Base-by-base conservation (phyloP, 1,139 yeast species). In the Debaryomyces robertsiae region DNA sequence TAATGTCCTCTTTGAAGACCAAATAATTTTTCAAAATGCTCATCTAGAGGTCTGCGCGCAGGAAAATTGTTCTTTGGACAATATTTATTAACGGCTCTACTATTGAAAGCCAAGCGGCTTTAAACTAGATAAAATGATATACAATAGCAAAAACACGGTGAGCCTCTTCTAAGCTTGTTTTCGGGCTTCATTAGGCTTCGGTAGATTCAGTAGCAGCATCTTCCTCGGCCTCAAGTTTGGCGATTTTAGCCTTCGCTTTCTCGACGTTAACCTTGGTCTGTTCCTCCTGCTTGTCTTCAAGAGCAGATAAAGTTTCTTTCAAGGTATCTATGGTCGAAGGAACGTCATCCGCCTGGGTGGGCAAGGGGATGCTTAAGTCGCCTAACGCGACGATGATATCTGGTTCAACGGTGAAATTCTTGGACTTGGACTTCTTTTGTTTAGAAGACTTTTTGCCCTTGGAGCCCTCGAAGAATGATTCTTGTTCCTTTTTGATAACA, bases 261-360 rank as follows among this genome's bases (percentile, higher is more conserved):
- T 78, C 87, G 52, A 85, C 73, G 63, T 86, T 84, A 62, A 77
- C 79, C 63, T 81, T 77, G 46, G 97, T 89, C 60, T 84, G 90
- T 47, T 82, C 87, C 46, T 82, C 91, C 71, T 90, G 95, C 66
- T 83, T 82, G 40, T 77, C 77, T 64, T 78, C 73, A 67, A 79
- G 86, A 51, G 82, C 82, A 41, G 70, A 73, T 61, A 88, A 79
- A 65, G 94, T 90, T 56, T 76, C 79, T 73, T 83, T 82, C 67
- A 93, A 79, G 54, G 81, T 73, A 46, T 74, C 81, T 54, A 87
- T 65, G 49, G 95, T 81, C 40, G 67, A 67, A 36, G 84, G 75
- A 49, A 86, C 82, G 42, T 87, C 95, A 19, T 84, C 94, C 53
- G 79, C 72, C 56, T 83, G 78, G 47, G 84, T 74, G 59, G 99